A percentile compares a stretch with the other conserved stretches of the same genome.
Conservation (phyloP, 1,284 basidiomycete species). For the Tremellales sp. region DNA sequence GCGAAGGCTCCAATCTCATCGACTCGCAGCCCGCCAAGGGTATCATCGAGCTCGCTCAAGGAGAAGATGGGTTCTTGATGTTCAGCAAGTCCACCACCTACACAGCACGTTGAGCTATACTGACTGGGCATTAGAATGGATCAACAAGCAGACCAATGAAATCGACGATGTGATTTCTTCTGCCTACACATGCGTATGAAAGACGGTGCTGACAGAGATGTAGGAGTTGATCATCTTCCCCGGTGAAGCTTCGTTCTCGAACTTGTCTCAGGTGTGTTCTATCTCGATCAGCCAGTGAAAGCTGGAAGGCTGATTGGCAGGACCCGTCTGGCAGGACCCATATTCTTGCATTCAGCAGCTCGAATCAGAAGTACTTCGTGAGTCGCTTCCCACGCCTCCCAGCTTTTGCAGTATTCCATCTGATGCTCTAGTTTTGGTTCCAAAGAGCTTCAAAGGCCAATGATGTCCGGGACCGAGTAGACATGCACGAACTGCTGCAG, state of each 20-base stretch:
- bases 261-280: constrained; percentile 39
- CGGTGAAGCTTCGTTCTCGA: constrained; percentile 46
- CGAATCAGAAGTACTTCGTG: constrained; percentile 46
- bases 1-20: constrained; percentile 40
- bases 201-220: constrained; percentile 1
- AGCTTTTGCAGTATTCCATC: neutral
- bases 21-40: constrained; percentile 46
- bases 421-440: constrained; percentile 43
- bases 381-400: constrained; percentile 8
- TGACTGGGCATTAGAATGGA: constrained; percentile 34
- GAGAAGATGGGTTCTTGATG: no score
- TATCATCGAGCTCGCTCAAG: constrained; percentile 33
- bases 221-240: constrained; percentile 48
- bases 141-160: constrained; percentile 24
- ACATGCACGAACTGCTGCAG: constrained; percentile 42
- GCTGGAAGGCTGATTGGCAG: constrained; percentile 18
- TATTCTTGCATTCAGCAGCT: constrained; percentile 45
- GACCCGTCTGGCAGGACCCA: constrained; percentile 43
- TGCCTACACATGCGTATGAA: neutral
- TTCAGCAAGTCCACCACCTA: no score
- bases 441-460: constrained; percentile 29
- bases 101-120: no score
- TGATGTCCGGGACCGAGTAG: constrained; percentile 33
- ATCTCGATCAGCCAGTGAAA: no score
- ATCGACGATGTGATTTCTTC: constrained; percentile 45